Evolutionary conservation across 768 basidiomycete species (phyloP), one percentile per base, ranked within the genome.

Genomic region (Hydnomerulius pinastri): DNA sequence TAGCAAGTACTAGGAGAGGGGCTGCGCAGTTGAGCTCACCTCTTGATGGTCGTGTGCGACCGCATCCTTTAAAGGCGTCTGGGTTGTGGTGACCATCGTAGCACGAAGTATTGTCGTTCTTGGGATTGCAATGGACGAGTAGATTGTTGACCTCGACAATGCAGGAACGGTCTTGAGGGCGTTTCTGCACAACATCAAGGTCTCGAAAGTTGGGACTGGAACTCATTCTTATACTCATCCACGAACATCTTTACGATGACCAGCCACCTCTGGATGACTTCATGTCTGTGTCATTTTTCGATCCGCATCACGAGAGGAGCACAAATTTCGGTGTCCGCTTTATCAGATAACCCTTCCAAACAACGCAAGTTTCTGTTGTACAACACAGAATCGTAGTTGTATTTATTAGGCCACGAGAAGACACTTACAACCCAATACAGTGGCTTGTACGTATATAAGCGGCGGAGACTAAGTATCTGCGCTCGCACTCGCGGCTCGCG

Each of bases 41-140:
- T 79, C 79, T 44, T 73, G 64, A 45, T 80, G 78, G 48, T 79
- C 78, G 45, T 77, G 72, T 56, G 75, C 76, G 60, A 79, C 72
- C 11, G 77, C 71, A 1, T 70, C 66, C 12, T 66, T 76, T 20
- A 79, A 17, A 35, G 33, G 33, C 9, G 33, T 35, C 1, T 1
- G 59, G 7, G 42, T 13, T 43, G 10, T 36, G 9, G 41, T 43
- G 13, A 24, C 18, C 49, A 50, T 50, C 27, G 49, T 30, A 17
- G 17, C 33, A 17, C 17, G n/a, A 6, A 35, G 5, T 15, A 35
- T 7, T 7, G 8, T 15, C 10, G 33, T 11, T 35, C 33, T 35
- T 35, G 33, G 33, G 33, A 35, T 15, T 35, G 33, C n/a, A 4
- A 13, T 33, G 12, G 32, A 2, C n/a, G 30, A 32, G 10, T 4